phyloP scores from a whole-genome alignment of 345 rosid genomes.

The Syzygium oleosum region DNA sequence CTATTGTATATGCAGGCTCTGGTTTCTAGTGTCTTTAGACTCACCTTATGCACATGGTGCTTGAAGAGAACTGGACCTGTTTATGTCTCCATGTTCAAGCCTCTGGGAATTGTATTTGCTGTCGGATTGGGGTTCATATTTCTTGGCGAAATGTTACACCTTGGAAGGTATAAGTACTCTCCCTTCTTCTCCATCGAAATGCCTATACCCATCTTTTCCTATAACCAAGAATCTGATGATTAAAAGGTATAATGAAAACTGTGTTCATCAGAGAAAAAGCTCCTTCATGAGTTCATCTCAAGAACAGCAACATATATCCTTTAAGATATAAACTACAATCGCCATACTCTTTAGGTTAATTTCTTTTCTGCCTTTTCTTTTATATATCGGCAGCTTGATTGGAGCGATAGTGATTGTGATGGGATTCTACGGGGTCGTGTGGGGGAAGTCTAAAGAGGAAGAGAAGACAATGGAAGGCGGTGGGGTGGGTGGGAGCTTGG shows the following conservation, averaged over 20 bases:
- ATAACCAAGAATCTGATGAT: background rate
- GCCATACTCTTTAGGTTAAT: background rate
- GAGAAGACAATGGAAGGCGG: background rate
- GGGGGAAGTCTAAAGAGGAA: background rate
- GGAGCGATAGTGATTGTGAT: background rate
- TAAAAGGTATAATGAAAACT: background rate
- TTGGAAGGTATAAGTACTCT: background rate
- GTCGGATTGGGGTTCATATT: background rate
- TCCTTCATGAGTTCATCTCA: background rate
- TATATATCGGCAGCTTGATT: background rate
- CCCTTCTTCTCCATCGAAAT: background rate
- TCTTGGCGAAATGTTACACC: background rate
- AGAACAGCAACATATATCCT: background rate
- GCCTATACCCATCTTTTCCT: background rate
- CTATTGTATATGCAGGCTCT: background rate
- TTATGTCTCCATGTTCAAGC: background rate
- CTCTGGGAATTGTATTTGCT: background rate
- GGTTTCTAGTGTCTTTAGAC: background rate
- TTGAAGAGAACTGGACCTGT: background rate
- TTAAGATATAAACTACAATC: background rate
- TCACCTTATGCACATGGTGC: background rate
- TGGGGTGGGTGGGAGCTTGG: background rate
- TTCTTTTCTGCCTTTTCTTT: rapidly evolving
- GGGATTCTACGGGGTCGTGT: background rate
- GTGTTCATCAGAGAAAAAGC: background rate